Evolutionary conservation across 2,329 filamentous ascomycete genomes (phyloP).

Genomic region (Botrytis medusae): DNA sequence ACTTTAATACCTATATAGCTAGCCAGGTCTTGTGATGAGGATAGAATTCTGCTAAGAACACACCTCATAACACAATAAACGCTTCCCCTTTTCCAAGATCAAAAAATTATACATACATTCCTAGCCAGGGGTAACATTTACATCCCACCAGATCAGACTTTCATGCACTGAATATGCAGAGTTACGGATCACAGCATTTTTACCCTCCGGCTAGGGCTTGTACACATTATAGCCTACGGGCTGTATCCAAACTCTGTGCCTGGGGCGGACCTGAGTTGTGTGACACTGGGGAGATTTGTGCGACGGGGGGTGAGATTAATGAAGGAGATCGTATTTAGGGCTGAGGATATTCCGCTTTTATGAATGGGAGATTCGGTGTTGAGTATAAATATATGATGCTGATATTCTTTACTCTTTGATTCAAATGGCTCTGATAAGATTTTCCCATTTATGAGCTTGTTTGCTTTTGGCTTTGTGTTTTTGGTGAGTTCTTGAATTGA

Average conservation of each 20-base stretch:
- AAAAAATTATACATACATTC: background rate
- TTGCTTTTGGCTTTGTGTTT: background rate
- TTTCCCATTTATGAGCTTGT: background rate
- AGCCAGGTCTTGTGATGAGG: background rate
- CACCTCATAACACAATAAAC: background rate
- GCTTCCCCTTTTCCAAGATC: background rate
- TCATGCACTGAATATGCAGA: background rate
- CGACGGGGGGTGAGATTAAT: background rate
- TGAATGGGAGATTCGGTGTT: background rate
- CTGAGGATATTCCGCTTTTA: background rate
- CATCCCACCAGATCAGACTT: background rate
- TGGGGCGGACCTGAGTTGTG: background rate
- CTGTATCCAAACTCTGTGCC: background rate
- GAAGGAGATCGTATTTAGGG: constrained; percentile 4
- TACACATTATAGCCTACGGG: background rate
- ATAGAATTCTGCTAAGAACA: background rate
- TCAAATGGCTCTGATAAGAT: background rate
- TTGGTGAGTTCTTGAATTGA: background rate
- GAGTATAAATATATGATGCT: background rate
- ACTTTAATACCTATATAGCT: background rate
- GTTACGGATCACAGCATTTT: background rate
- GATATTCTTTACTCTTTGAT: background rate
- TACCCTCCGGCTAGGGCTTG: background rate
- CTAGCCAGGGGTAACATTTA: background rate
- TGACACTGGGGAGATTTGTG: background rate